These are phyloP conservation scores for Chaetomiaceae sp. DNA, from an alignment of 2,329 filamentous ascomycete genomes.

Conservation along the genomic window DNA sequence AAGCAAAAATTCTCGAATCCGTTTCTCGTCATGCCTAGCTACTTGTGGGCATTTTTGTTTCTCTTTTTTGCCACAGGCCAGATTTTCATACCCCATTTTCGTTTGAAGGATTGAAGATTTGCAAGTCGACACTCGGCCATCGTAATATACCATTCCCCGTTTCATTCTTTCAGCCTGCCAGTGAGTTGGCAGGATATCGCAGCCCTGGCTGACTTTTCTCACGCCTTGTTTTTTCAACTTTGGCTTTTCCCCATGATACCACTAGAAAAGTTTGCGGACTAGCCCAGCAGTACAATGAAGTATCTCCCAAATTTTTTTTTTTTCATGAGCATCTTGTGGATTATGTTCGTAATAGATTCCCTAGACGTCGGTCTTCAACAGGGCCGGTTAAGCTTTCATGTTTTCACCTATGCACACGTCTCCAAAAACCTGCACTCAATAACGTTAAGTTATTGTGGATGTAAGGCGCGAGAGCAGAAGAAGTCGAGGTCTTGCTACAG, in stretches of 20 bases:
- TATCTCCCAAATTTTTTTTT: background rate
- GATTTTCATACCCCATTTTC: background rate
- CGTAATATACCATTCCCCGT: constrained; percentile 20
- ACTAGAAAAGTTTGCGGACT: constrained; percentile 26
- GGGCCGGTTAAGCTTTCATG: too few species aligned
- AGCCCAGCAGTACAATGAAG: constrained; percentile 15
- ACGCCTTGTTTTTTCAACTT: background rate
- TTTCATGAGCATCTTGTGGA: background rate
- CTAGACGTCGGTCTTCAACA: too few species aligned
- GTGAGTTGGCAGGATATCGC: background rate
- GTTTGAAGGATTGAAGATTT: constrained; percentile 3
- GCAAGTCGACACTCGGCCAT: constrained; percentile 5
- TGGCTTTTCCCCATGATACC: constrained; percentile 29
- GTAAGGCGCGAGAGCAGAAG: too few species aligned
- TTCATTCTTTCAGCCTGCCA: background rate
- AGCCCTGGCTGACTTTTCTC: background rate
- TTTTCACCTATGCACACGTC: too few species aligned
- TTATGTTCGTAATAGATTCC: too few species aligned
- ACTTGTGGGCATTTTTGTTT: constrained; percentile 9
- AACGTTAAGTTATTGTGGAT: too few species aligned
- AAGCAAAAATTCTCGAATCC: background rate
- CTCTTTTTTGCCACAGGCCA: constrained; percentile 9
- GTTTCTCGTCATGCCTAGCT: constrained; percentile 5
- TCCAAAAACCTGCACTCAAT: too few species aligned
- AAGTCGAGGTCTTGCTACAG: background rate